A percentile compares a stretch with the other conserved stretches of the same genome.
phyloP scores from a whole-genome alignment of 257 asterid genomes.

The Lycium barbarum region DNA sequence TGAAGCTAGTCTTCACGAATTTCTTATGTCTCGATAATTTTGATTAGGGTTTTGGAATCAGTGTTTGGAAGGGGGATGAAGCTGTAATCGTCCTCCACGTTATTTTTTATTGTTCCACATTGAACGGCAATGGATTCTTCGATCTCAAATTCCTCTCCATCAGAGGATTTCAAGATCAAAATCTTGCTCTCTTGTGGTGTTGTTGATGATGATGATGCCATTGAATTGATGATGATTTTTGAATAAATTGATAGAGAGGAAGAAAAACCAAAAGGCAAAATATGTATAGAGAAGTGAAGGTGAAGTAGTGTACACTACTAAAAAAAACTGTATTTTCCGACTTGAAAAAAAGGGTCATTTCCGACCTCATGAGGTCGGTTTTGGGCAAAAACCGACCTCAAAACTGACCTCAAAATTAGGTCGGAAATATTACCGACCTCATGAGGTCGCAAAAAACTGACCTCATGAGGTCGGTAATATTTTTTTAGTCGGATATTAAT shows the following conservation, averaged over 20 bases:
- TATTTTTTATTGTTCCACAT: background rate
- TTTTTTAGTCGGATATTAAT: too few relatives aligned
- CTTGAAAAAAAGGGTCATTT: too few relatives aligned
- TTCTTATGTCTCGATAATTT: background rate
- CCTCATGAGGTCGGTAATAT: too few relatives aligned
- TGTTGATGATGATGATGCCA: background rate
- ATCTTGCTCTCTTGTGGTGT: background rate
- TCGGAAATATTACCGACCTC: too few relatives aligned
- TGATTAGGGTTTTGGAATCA: slow-evolving; percentile 6
- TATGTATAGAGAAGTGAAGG: background rate
- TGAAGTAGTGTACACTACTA: background rate
- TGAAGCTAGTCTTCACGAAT: background rate
- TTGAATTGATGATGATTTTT: background rate
- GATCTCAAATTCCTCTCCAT: slow-evolving; percentile 15
- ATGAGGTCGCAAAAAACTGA: too few relatives aligned
- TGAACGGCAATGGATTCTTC: slow-evolving; percentile 19
- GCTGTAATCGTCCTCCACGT: slow-evolving; percentile 33
- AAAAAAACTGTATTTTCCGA: too few relatives aligned
- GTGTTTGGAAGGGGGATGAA: slow-evolving; percentile 26
- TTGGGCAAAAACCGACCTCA: too few relatives aligned
- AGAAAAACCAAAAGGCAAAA: background rate
- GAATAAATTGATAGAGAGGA: background rate
- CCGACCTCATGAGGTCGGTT: too few relatives aligned
- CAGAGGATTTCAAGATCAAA: slow-evolving; percentile 22
- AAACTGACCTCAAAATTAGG: too few relatives aligned